These are phyloP conservation scores for Coemansia sp. DNA, from an alignment of 192 early-diverging fungal species.

Conservation along the genomic window DNA sequence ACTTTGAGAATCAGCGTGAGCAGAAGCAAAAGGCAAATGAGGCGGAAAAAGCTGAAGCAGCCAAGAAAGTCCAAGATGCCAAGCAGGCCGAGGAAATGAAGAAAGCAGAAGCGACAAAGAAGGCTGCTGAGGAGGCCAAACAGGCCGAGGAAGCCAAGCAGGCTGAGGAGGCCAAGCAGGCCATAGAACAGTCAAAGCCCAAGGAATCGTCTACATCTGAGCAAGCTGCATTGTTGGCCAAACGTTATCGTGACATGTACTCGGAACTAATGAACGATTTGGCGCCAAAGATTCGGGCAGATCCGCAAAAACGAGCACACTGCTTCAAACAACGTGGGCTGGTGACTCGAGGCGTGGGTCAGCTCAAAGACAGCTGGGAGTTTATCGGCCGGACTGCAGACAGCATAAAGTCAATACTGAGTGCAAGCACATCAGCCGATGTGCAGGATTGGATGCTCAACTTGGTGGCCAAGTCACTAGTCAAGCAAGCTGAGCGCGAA, in stretches of 20 bases:
- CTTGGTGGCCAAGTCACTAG: conserved; percentile 42
- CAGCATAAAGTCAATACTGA: background rate
- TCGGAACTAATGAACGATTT: conserved; percentile 20
- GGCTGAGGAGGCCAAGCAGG: conserved; percentile 2
- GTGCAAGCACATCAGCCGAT: conserved; percentile 2
- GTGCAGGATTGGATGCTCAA: conserved; percentile 47
- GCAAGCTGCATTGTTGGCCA: conserved; percentile 4
- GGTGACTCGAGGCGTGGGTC: conserved; percentile 38
- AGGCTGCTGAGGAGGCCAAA: no score
- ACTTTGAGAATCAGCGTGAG: conserved; percentile 20
- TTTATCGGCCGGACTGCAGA: conserved; percentile 26
- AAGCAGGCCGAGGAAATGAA: no score
- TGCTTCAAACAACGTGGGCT: conserved; percentile 43
- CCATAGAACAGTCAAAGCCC: conserved; percentile 2
- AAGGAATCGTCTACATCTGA: background rate
- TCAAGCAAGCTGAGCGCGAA: conserved; percentile 50
- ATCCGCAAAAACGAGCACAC: conserved; percentile 14
- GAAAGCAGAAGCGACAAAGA: no score
- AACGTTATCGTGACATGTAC: conserved; percentile 35
- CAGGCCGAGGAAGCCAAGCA: no score
- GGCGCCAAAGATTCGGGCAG: conserved; percentile 16
- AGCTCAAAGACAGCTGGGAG: conserved; percentile 48
- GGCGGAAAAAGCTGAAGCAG: conserved; percentile 5
- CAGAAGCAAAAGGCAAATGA: conserved; percentile 14
- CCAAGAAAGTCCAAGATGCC: background rate